Conservation (phyloP, 116 monocot genomes). For the Cymodocea nodosa region DNA sequence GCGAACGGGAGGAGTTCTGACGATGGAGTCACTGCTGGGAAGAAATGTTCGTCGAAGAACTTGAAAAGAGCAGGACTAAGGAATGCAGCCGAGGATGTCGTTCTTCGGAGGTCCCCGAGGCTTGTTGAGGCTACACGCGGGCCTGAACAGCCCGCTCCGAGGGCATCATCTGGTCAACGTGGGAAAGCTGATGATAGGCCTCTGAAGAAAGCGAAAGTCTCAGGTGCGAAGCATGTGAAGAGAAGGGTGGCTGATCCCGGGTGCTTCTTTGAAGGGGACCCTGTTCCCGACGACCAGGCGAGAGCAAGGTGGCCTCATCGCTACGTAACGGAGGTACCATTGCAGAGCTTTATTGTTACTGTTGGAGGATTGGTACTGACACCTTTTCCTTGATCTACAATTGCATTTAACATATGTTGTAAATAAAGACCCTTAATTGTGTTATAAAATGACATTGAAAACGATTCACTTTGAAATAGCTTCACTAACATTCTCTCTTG, state of each 20-base stretch:
- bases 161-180: not conserved
- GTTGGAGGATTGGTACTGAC: too few relatives aligned
- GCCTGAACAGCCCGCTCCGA: not conserved
- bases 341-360: not conserved
- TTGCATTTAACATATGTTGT: too few relatives aligned
- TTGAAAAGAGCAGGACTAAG: not conserved
- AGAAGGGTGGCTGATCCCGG: not conserved
- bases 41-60: not conserved
- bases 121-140: not conserved
- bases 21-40: not conserved
- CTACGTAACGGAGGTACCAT: conserved; percentile 4
- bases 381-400: too few relatives aligned
- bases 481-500: too few relatives aligned
- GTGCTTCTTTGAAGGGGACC: conserved; percentile 21
- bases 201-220: conserved; percentile 4
- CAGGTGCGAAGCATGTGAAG: not conserved
- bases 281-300: conserved; percentile 22
- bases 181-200: not conserved
- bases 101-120: conserved; percentile 2
- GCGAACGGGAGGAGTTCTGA: not conserved
- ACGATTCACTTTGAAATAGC: too few relatives aligned
- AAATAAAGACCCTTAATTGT: too few relatives aligned
- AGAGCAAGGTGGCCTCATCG: conserved; percentile 22
- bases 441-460: too few relatives aligned
- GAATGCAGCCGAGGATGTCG: not conserved